Evolutionary conservation across 2,329 filamentous ascomycete species (phyloP), one percentile per base, ranked within the genome.

Genomic region (Basipetospora chlamydospora): DNA sequence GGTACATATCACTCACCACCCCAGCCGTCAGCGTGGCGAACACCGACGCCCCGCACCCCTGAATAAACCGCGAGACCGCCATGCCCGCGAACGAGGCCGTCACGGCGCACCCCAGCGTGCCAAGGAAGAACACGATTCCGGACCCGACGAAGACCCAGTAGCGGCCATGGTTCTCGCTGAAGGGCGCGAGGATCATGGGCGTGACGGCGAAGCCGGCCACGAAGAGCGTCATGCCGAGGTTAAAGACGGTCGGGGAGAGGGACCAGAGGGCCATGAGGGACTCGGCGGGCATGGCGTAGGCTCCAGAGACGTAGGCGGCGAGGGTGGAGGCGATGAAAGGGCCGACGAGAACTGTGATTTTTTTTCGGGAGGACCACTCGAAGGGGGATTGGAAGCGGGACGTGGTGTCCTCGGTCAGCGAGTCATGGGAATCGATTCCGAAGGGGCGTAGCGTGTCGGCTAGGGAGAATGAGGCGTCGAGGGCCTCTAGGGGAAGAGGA

Each of bases 161-260:
- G 28, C 54, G 41, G 1, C 52, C 52, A 17, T 74, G 64, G 42
- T 73, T 70, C 47, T 82, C 77, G 2, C 70, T 75, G 39, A 80
- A 73, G 0, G 77, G 77, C 0, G 77, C 77, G 1, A 81, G 59
- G 3, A 78, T 57, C 76, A 82, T 80, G 0, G 77, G 77, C 0
- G 75, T 70, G 32, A 77, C 54, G 2, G 61, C 77, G 44, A 83
- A 84, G 0, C 76, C 76, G 30, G 58, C 49, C 5, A 74, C 77
- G 52, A 79, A 82, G 0, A 65, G 55, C 0, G 77, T 79, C 31
- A 81, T 72, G 17, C 74, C 74, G 3, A 71, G 55, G 12, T 73
- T 64, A 33, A 67, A 67, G 3, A 70, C 70, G 5, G 73, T 65
- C 15, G 56, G 49, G 22, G 67, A 67, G 6, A 81, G 57, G 7